Base-by-base conservation (phyloP, 306 rosid species). In the Sicyos edulis region DNA sequence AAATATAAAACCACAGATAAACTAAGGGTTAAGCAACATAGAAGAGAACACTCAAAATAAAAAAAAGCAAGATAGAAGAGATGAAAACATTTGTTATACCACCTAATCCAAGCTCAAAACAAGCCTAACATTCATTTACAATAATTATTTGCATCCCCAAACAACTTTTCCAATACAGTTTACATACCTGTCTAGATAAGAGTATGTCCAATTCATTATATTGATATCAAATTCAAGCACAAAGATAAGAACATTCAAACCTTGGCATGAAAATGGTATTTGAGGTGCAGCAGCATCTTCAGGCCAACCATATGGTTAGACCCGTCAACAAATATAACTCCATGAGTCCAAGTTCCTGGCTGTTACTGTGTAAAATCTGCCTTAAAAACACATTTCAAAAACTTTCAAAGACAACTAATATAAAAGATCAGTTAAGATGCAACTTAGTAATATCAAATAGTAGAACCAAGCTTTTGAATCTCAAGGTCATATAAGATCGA, bases 401-500 rank as follows among this genome's bases (percentile, higher is more conserved):
- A 19, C 54, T 44, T 17, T 2, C 51, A 64, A 26, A 64, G 10
- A 40, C 50, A 17, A 64, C 70, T 65, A 20, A 42, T 11, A 44
- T 19, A n/a, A 13, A 65, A 45, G 11, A 65, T 44, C 13, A 65
- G 54, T 44, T 44, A 12, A 42, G 34, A 40, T 64, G 11, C 17
- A 40, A 40, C n/a, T 24, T 40, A 10, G 51, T 37, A 40, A 10
- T 10, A 64, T 64, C 53, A 64, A 57, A 42, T 40, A 64, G 10
- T 8, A 63, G 51, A 37, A 10, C 71, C 45, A 65, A 5, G 71
- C 29, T 42, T 65, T 65, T 19, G 32, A 42, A 65, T 42, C 53
- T 42, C 54, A 42, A 65, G 71, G 20, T 20, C 71, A 65, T 65
- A n/a, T 63, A 63, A 63, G 51, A 9, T 37, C 9, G 70, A 63